Evolutionary conservation across 495 filamentous ascomycete species (phyloP).

Genomic region (Aspergillus heteromorphus): DNA sequence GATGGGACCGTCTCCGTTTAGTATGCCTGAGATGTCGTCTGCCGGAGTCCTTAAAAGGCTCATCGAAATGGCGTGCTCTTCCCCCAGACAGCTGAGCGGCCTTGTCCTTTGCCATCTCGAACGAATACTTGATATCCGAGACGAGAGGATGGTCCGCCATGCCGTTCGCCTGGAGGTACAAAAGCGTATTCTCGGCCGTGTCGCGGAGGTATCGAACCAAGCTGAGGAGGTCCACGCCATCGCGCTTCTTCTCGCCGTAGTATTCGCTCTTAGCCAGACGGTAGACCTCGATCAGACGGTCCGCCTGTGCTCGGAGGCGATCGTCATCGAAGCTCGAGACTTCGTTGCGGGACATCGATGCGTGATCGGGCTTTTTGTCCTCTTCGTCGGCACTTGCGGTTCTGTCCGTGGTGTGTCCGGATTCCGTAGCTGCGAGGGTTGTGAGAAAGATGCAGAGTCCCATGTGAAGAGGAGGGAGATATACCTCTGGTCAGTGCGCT

Average conservation of each 20-base stretch:
- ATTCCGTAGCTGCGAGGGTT: background rate
- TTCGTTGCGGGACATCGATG: background rate
- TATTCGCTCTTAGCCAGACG: conserved; percentile 35
- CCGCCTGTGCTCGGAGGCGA: conserved; percentile 13
- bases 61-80: conserved; percentile 10
- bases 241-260: conserved; percentile 15
- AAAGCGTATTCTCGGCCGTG: conserved; percentile 41
- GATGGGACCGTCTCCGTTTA: conserved; percentile 2
- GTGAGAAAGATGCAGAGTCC: background rate
- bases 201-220: conserved; percentile 45
- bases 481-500: conserved; percentile 18
- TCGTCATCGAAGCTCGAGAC: background rate
- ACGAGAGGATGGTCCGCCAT: conserved; percentile 19
- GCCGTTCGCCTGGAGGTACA: conserved; percentile 26
- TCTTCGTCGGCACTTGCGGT: background rate
- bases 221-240: conserved; percentile 18
- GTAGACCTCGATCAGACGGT: conserved; percentile 32
- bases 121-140: conserved; percentile 27
- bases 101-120: conserved; percentile 25
- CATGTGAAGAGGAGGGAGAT: background rate
- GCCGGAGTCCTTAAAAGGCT: background rate
- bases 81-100: conserved; percentile 37
- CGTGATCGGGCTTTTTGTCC: background rate
- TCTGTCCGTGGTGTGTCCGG: background rate
- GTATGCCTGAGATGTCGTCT: background rate